These are phyloP conservation scores for Smallanthus sonchifolius DNA, from an alignment of 129 eudicot species.

Conservation along the genomic window DNA sequence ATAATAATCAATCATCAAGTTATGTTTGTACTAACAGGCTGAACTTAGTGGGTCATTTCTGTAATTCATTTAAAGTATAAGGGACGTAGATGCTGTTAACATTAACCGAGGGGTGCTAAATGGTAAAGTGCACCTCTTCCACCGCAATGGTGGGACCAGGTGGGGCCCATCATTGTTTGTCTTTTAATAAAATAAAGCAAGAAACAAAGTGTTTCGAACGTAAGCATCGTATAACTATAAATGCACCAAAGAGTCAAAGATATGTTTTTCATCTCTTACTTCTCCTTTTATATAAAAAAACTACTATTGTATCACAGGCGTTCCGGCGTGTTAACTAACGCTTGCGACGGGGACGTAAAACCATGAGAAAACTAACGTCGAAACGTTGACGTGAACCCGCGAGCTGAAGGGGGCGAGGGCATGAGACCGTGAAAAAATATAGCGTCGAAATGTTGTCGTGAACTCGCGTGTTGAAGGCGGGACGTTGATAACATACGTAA, in stretches of 20 bases:
- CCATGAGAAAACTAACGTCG: too few relatives aligned
- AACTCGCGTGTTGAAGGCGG: too few relatives aligned
- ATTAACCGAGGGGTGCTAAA: neutral
- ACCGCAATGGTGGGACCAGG: conserved; percentile 4
- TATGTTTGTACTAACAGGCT: neutral
- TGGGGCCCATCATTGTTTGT: conserved; percentile 16
- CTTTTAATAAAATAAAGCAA: conserved; percentile 12
- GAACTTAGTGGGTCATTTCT: neutral
- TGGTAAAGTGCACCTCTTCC: neutral
- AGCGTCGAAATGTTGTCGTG: too few relatives aligned
- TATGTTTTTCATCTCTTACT: neutral
- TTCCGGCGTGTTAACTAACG: too few relatives aligned
- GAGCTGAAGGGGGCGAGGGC: too few relatives aligned
- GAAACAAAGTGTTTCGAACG: neutral
- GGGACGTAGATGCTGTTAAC: neutral
- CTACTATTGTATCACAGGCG: too few relatives aligned
- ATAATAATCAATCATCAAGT: neutral
- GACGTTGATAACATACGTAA: too few relatives aligned
- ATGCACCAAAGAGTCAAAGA: conserved; percentile 8
- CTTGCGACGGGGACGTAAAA: too few relatives aligned
- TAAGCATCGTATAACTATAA: conserved; percentile 11
- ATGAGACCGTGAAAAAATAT: too few relatives aligned
- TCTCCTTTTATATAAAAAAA: neutral
- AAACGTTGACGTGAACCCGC: too few relatives aligned
- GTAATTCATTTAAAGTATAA: neutral